phyloP scores from a whole-genome alignment of 1,284 basidiomycete species.

The Xanthoconium separans region DNA sequence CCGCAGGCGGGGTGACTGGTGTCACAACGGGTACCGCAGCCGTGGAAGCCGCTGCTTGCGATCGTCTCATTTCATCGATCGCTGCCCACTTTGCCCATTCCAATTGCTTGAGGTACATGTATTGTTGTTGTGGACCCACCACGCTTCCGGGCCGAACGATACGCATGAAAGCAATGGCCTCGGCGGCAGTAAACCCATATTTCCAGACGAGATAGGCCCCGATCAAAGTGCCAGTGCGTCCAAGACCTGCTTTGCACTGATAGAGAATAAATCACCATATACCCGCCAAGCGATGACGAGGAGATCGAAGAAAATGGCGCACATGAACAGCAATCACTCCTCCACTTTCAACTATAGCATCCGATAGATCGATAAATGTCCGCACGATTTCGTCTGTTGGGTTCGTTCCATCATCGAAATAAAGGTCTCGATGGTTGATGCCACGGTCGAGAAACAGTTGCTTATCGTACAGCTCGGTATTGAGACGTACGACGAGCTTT shows the following conservation, averaged over 20 bases:
- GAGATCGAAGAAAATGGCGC: slow-evolving; percentile 35
- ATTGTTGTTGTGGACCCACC: slow-evolving; percentile 92
- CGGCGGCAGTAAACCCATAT: slow-evolving; percentile 97
- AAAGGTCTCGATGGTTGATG: slow-evolving; percentile 90
- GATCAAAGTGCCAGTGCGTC: slow-evolving; percentile 92
- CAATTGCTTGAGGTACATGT: slow-evolving; percentile 94
- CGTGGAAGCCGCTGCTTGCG: slow-evolving; percentile 46
- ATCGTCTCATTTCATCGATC: slow-evolving; percentile 64
- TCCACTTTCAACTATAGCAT: slow-evolving; percentile 73
- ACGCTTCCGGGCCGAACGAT: slow-evolving; percentile 95
- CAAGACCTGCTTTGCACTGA: slow-evolving; percentile 92
- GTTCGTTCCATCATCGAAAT: slow-evolving; percentile 98
- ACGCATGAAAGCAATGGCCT: slow-evolving; percentile 98
- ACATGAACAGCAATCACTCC: slow-evolving; percentile 89
- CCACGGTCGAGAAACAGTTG: slow-evolving; percentile 82
- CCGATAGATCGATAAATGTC: slow-evolving; percentile 84
- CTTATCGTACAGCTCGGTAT: slow-evolving; percentile 93
- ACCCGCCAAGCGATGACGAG: slow-evolving; percentile 14
- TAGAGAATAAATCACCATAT: slow-evolving; percentile 19
- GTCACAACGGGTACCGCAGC: slow-evolving; percentile 52
- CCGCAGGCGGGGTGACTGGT: slow-evolving; percentile 80
- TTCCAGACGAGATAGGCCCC: slow-evolving; percentile 99
- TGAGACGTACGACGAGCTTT: slow-evolving; percentile 92
- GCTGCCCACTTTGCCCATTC: slow-evolving; percentile 95
- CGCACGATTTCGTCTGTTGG: slow-evolving; percentile 93